A percentile compares a stretch with the other conserved stretches of the same genome.
Conservation (phyloP, 495 filamentous ascomycete species). For the Annulohypoxylon moriforme region DNA sequence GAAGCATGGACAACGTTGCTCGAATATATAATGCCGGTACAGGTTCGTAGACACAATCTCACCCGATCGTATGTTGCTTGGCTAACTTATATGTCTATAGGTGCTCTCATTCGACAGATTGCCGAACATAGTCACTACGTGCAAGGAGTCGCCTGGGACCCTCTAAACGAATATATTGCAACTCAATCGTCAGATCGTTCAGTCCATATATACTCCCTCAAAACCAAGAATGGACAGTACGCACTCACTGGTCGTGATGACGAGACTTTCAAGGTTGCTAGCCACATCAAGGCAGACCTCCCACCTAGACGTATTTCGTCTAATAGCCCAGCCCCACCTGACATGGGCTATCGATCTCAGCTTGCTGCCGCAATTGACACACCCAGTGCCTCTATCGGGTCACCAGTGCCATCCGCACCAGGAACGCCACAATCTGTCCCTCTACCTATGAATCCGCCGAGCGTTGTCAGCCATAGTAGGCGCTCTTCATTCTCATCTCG, state of each 20-base stretch:
- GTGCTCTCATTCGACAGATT: conserved; percentile 92
- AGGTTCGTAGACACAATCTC: conserved; percentile 64
- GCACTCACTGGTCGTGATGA: conserved; percentile 68
- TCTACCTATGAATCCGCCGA: conserved; percentile 96
- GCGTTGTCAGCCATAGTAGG: conserved; percentile 86
- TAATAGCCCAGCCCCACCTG: conserved; percentile 91
- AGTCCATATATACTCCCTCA: conserved; percentile 95
- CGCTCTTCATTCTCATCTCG: conserved; percentile 96
- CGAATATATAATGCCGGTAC: conserved; percentile 95
- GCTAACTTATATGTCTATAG: conserved; percentile 55
- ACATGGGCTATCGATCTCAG: conserved; percentile 69
- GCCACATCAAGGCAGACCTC: conserved; percentile 84
- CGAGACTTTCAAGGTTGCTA: conserved; percentile 60
- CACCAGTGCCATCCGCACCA: conserved; percentile 89
- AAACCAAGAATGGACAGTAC: conserved; percentile 96
- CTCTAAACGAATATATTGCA: conserved; percentile 96
- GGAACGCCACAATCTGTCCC: conserved; percentile 93
- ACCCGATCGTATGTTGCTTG: neutral
- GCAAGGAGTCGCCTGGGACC: conserved; percentile 98
- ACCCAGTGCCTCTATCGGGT: conserved; percentile 71
- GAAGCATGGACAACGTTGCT: conserved; percentile 99
- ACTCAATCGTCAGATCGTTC: conserved; percentile 98
- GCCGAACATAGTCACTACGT: conserved; percentile 99
- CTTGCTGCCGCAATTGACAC: conserved; percentile 65
- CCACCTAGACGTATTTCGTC: conserved; percentile 90